Percentiles rank a stretch among this genome's conserved stretches.
Evolutionary conservation across 495 filamentous ascomycete species (phyloP).

Genomic region (Aspergillus hancockii): DNA sequence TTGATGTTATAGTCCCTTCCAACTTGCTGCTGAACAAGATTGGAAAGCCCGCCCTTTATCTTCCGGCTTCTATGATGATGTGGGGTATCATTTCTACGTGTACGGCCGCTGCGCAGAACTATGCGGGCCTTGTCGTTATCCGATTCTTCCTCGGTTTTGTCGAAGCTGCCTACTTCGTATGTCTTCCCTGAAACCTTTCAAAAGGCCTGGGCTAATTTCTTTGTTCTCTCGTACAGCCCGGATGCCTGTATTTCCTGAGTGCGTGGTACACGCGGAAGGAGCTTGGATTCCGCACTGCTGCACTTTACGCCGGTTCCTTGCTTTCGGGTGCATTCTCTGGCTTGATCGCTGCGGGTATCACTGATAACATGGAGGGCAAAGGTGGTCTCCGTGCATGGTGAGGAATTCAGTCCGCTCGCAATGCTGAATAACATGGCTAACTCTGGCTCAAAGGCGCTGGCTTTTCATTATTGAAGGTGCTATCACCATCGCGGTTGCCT

Average conservation of each 20-base stretch:
- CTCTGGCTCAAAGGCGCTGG: slow-evolving; percentile 30
- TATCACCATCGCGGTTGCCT: slow-evolving; percentile 54
- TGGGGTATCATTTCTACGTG: slow-evolving; percentile 73
- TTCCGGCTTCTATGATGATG: slow-evolving; percentile 63
- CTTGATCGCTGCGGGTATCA: slow-evolving; percentile 55
- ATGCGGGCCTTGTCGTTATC: slow-evolving; percentile 61
- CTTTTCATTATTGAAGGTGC: slow-evolving; percentile 70
- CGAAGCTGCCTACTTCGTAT: slow-evolving; percentile 51
- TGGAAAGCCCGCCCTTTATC: slow-evolving; percentile 61
- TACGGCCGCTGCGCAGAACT: slow-evolving; percentile 60
- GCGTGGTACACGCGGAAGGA: slow-evolving; percentile 56
- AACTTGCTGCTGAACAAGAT: slow-evolving; percentile 51
- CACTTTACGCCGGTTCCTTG: slow-evolving; percentile 51
- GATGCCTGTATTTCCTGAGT: slow-evolving; percentile 50
- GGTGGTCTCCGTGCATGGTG: slow-evolving; percentile 53
- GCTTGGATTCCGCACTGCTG: slow-evolving; percentile 48
- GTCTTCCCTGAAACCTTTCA: background rate
- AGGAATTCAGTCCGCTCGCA: background rate
- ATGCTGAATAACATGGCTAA: slow-evolving; percentile 14
- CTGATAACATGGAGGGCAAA: slow-evolving; percentile 40
- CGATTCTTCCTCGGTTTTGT: slow-evolving; percentile 74
- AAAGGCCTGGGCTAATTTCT: background rate
- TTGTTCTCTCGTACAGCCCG: slow-evolving; percentile 27
- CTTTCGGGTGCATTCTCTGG: slow-evolving; percentile 68
- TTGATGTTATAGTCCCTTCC: slow-evolving; percentile 29